A percentile compares a stretch with the other conserved stretches of the same genome.
phyloP scores from a whole-genome alignment of 352 stramenopile species.

The Phytophthora tentaculata region DNA sequence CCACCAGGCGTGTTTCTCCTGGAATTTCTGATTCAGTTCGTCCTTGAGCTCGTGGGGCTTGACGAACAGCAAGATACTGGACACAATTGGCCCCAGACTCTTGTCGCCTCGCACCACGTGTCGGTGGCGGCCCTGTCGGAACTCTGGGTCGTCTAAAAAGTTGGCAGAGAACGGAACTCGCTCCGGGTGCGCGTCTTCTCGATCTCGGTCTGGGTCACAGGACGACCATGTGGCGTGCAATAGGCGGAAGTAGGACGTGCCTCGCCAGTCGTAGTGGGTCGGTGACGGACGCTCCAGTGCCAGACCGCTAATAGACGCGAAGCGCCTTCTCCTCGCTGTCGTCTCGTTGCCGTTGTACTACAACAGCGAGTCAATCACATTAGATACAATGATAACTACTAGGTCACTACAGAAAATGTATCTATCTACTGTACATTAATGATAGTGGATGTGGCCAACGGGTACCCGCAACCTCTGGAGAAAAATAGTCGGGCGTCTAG shows the following conservation, averaged over 20 bases:
- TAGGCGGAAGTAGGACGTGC: slow-evolving; percentile 87
- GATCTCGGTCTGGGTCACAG: slow-evolving; percentile 78
- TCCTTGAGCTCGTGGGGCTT: slow-evolving; percentile 95
- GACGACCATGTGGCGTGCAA: slow-evolving; percentile 79
- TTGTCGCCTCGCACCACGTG: slow-evolving; percentile 87
- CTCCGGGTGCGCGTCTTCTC: slow-evolving; percentile 76
- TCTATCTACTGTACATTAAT: slow-evolving; percentile 56
- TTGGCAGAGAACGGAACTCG: slow-evolving; percentile 68
- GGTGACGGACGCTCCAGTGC: slow-evolving; percentile 44
- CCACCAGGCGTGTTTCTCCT: slow-evolving; percentile 91
- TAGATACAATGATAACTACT: neutral
- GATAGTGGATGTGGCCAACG: slow-evolving; percentile 78
- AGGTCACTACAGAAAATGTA: neutral
- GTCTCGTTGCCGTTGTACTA: slow-evolving; percentile 87
- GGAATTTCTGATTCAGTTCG: slow-evolving; percentile 97
- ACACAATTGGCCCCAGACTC: slow-evolving; percentile 92
- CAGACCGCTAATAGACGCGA: slow-evolving; percentile 61
- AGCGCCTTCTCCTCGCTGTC: slow-evolving; percentile 43
- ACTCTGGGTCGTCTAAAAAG: slow-evolving; percentile 87
- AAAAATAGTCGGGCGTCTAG: slow-evolving; percentile 81
- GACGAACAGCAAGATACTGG: slow-evolving; percentile 95
- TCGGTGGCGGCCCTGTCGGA: slow-evolving; percentile 80
- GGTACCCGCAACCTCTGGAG: slow-evolving; percentile 85
- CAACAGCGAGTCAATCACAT: slow-evolving; percentile 1
- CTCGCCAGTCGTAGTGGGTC: slow-evolving; percentile 82